A percentile compares a stretch with the other conserved stretches of the same genome.
phyloP scores from a whole-genome alignment of 1,284 basidiomycete species.

The Takashimella tepidaria region DNA sequence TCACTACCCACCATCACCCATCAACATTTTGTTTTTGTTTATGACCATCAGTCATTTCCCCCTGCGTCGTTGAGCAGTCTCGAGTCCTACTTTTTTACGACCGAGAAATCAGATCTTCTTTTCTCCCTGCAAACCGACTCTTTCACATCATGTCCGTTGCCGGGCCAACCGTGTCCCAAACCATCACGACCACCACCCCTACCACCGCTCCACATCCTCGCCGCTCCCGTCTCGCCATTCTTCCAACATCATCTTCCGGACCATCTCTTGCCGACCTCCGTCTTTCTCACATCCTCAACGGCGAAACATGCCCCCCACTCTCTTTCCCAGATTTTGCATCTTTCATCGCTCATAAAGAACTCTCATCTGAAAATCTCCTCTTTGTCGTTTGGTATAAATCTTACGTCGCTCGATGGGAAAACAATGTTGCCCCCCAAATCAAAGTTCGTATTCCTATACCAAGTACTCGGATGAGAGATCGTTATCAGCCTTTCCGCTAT shows the following conservation, averaged over 20 bases:
- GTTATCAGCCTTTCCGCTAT: constrained; percentile 27
- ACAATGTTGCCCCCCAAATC: constrained; percentile 7
- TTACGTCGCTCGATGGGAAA: constrained; percentile 21
- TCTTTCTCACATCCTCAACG: constrained; percentile 31
- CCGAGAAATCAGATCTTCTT: too few species aligned
- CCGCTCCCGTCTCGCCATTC: neutral
- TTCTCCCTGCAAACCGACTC: too few species aligned
- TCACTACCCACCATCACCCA: too few species aligned
- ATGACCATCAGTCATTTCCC: too few species aligned
- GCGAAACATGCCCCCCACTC: constrained; percentile 36
- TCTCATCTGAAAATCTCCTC: constrained; percentile 33
- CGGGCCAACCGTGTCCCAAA: too few species aligned
- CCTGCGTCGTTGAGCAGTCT: too few species aligned
- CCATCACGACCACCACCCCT: too few species aligned
- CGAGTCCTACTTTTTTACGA: too few species aligned
- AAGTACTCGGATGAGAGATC: constrained; percentile 24
- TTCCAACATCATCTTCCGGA: neutral
- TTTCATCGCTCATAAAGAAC: constrained; percentile 35
- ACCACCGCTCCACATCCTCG: neutral
- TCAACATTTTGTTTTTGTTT: too few species aligned
- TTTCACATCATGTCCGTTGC: too few species aligned
- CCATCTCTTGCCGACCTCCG: constrained; percentile 26
- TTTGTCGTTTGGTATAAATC: constrained; percentile 38
- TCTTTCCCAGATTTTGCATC: constrained; percentile 35
- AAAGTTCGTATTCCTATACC: constrained; percentile 25